Conservation (phyloP, 345 rosid genomes). For the Rhizophora apiculata region DNA sequence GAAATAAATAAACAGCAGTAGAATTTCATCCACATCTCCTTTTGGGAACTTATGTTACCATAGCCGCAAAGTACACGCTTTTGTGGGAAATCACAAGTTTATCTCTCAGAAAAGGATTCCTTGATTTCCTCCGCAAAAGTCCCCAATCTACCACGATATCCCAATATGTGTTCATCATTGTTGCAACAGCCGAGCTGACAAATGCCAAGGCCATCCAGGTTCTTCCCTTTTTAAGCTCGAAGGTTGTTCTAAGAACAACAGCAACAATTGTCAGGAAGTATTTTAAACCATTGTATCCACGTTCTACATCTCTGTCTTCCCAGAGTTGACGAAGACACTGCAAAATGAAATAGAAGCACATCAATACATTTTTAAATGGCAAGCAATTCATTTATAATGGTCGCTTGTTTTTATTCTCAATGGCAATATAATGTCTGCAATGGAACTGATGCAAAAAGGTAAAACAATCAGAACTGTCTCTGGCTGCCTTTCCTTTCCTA, state of each 20-base stretch:
- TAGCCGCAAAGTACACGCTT: conserved; percentile 62
- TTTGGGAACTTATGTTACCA: conserved; percentile 40
- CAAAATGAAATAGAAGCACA: background rate
- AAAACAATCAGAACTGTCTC: no score
- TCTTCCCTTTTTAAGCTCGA: conserved; percentile 50
- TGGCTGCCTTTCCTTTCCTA: no score
- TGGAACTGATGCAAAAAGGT: no score
- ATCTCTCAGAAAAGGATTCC: conserved; percentile 57
- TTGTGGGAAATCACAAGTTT: conserved; percentile 56
- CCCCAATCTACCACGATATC: conserved; percentile 79
- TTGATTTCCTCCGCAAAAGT: conserved; percentile 56
- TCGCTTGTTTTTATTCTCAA: no score
- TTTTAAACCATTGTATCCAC: conserved; percentile 57
- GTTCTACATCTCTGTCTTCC: conserved; percentile 52
- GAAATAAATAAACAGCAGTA: background rate
- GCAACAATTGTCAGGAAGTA: conserved; percentile 65
- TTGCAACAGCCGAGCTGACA: conserved; percentile 55
- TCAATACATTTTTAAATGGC: no score
- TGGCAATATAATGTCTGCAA: no score
- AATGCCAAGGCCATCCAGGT: conserved; percentile 60
- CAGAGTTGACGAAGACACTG: conserved; percentile 60
- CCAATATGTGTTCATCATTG: conserved; percentile 52
- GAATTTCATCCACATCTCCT: background rate
- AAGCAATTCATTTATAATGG: no score
- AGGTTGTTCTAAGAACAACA: conserved; percentile 52